A percentile compares a stretch with the other conserved stretches of the same genome.
These are phyloP conservation scores for Tolypocladium cylindrosporum DNA, from an alignment of 2,329 filamentous ascomycete species.

Conservation along the genomic window DNA sequence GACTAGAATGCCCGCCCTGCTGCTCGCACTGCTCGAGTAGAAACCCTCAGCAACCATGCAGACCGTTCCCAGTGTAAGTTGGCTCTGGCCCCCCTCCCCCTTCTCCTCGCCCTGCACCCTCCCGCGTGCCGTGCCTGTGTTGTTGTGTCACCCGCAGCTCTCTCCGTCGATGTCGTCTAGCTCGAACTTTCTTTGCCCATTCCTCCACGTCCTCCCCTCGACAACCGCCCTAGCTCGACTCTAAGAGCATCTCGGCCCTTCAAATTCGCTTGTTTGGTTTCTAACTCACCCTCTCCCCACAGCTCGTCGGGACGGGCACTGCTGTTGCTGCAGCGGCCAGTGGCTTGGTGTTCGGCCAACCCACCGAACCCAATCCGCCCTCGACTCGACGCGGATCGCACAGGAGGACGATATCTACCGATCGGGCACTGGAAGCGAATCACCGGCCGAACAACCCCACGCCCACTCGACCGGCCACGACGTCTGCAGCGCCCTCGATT, in stretches of 20 bases:
- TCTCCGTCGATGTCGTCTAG: background rate
- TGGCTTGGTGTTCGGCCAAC: constrained; percentile 49
- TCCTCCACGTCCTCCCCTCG: constrained; percentile 3
- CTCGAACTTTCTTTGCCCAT: constrained; percentile 14
- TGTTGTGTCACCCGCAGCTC: background rate
- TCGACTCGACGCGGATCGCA: constrained; percentile 16
- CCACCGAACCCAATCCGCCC: constrained; percentile 9
- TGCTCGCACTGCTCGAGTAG: constrained; percentile 27
- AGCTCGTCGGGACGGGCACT: constrained; percentile 54
- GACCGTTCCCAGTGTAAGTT: constrained; percentile 41
- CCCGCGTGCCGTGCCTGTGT: constrained; percentile 1
- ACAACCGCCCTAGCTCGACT: background rate
- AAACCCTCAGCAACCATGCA: constrained; percentile 37
- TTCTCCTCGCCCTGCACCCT: background rate
- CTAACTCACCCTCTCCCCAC: constrained; percentile 2
- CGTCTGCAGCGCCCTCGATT: constrained; percentile 23
- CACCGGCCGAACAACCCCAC: constrained; percentile 15
- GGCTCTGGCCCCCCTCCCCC: background rate
- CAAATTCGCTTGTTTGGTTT: background rate
- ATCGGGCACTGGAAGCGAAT: constrained; percentile 22
- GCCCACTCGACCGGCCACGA: constrained; percentile 31
- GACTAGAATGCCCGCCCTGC: constrained; percentile 25
- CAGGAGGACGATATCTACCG: constrained; percentile 20
- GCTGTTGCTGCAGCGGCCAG: constrained; percentile 50
- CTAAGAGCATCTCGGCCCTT: background rate